phyloP scores from a whole-genome alignment of 2,329 filamentous ascomycete genomes.

The Trichophyton mentagrophytes region DNA sequence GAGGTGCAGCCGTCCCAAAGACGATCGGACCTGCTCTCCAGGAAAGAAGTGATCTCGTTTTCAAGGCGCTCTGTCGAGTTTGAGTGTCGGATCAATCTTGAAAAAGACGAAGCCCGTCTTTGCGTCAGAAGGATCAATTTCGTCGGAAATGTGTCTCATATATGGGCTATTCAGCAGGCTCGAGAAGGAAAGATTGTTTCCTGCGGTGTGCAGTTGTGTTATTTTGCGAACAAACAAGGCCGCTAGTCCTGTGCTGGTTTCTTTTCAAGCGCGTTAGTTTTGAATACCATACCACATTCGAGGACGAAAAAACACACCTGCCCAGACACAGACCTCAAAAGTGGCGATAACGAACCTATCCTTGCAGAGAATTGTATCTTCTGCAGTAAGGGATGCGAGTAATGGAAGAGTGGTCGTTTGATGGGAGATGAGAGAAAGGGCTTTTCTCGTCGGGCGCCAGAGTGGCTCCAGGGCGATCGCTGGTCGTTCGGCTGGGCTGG shows the following conservation, averaged over 20 bases:
- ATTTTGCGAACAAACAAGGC: background rate
- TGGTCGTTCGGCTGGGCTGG: constrained; percentile 3
- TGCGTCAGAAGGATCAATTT: background rate
- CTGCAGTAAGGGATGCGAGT: background rate
- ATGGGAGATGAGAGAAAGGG: background rate
- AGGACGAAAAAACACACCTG: background rate
- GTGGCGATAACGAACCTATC: background rate
- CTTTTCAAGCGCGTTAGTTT: constrained; percentile 1
- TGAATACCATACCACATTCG: background rate
- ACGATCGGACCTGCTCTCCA: constrained; percentile 14
- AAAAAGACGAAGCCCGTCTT: background rate
- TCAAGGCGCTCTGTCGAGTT: background rate
- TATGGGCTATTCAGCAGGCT: background rate
- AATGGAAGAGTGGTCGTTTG: background rate
- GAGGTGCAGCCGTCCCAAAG: constrained; percentile 20
- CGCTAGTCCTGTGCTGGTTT: background rate
- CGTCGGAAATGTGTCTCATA: background rate
- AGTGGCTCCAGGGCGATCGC: constrained; percentile 4
- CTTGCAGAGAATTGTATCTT: constrained; percentile 1
- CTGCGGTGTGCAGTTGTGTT: background rate
- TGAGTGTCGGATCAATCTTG: background rate
- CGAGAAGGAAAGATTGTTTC: background rate
- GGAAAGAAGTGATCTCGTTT: background rate
- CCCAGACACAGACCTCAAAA: background rate
- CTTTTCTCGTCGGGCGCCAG: constrained; percentile 1